phyloP scores from a whole-genome alignment of 176 grass and related monocot genomes.

The Elymus sibiricus region DNA sequence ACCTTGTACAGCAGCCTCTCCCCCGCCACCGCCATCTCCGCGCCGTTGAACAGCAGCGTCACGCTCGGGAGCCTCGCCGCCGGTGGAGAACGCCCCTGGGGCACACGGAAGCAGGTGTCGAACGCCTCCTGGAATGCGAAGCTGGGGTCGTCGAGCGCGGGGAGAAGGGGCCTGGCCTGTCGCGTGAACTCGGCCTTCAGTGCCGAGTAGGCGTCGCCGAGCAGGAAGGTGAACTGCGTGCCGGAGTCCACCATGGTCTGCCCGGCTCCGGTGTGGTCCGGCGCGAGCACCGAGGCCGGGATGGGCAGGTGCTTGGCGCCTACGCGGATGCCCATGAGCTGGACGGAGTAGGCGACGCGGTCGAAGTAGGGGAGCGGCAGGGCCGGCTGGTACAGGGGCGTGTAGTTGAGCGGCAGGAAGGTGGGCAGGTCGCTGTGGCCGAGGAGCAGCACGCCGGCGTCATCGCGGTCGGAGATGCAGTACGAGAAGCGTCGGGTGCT shows the following conservation, averaged over 20 bases:
- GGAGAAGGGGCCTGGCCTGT: slow-evolving; percentile 47
- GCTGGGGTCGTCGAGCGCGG: slow-evolving; percentile 43
- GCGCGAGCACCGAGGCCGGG: slow-evolving; percentile 60
- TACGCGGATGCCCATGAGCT: slow-evolving; percentile 83
- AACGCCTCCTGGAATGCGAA: slow-evolving; percentile 83
- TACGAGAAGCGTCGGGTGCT: slow-evolving; percentile 85
- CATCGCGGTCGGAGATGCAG: slow-evolving; percentile 93
- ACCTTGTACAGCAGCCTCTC: slow-evolving; percentile 83
- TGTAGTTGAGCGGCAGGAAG: slow-evolving; percentile 89
- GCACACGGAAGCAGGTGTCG: slow-evolving; percentile 78
- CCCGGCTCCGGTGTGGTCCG: slow-evolving; percentile 91
- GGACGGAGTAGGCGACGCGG: slow-evolving; percentile 88
- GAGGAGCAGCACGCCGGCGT: slow-evolving; percentile 77
- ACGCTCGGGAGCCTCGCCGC: slow-evolving; percentile 40
- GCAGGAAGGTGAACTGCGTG: slow-evolving; percentile 97
- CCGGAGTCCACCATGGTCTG: slow-evolving; percentile 98
- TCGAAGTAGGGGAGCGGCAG: slow-evolving; percentile 93
- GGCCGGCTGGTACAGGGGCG: slow-evolving; percentile 61
- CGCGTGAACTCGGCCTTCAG: slow-evolving; percentile 63
- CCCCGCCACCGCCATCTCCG: slow-evolving; percentile 62
- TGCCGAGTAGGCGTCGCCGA: slow-evolving; percentile 66
- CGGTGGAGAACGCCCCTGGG: slow-evolving; percentile 24
- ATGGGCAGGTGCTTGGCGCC: slow-evolving; percentile 49
- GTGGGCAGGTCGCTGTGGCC: slow-evolving; percentile 74
- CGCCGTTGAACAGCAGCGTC: slow-evolving; percentile 65